These are phyloP conservation scores for Gossypium turneri DNA, from an alignment of 345 rosid species.

Conservation along the genomic window DNA sequence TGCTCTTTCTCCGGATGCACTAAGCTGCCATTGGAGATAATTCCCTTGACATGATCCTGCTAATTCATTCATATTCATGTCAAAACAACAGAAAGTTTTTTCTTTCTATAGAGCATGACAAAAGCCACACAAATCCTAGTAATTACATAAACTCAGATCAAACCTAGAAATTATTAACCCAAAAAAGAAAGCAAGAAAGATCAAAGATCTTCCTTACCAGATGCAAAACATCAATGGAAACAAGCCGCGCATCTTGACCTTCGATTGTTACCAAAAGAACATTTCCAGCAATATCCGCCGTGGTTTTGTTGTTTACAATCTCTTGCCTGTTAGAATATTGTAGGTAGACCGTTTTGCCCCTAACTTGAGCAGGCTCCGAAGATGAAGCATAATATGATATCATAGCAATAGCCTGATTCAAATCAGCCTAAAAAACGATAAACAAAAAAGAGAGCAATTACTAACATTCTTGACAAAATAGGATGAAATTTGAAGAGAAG, in stretches of 20 bases:
- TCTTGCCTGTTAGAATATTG: conserved; percentile 99
- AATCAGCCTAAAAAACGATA: conserved; percentile 56
- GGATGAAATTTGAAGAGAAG: neutral
- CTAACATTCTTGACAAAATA: neutral
- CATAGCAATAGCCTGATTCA: conserved; percentile 98
- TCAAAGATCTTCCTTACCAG: conserved; percentile 58
- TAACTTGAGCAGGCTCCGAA: conserved; percentile 98
- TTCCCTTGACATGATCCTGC: conserved; percentile 99
- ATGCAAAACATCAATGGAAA: conserved; percentile 97
- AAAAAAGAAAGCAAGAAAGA: conserved; percentile 16
- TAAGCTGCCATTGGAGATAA: conserved; percentile 98
- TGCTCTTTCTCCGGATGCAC: conserved; percentile 97
- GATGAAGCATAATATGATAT: conserved; percentile 95
- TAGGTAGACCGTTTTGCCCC: conserved; percentile 97
- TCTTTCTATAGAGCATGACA: conserved; percentile 45
- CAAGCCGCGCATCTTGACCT: conserved; percentile 92
- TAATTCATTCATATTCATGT: conserved; percentile 96
- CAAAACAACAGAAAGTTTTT: conserved; percentile 52
- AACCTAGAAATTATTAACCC: conserved; percentile 29
- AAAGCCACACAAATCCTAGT: conserved; percentile 56
- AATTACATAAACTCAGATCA: conserved; percentile 38
- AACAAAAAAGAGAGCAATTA: neutral
- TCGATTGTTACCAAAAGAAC: conserved; percentile 89
- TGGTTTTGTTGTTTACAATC: conserved; percentile 93
- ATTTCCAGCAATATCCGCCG: conserved; percentile 97